Evolutionary conservation across 2,329 filamentous ascomycete species (phyloP).

Genomic region (Colletotrichum sp.): DNA sequence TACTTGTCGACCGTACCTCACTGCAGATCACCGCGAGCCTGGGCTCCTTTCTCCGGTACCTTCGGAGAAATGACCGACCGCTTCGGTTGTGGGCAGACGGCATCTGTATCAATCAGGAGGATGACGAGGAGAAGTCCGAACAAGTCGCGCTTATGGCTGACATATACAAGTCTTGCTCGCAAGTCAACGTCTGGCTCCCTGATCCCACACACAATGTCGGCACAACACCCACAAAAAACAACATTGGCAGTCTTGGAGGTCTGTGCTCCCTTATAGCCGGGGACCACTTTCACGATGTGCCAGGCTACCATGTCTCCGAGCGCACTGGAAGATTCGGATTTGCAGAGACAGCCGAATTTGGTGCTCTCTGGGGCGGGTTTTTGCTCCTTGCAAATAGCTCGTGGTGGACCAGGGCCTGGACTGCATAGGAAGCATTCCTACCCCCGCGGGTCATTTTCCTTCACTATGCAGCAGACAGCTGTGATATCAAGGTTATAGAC

Average conservation of each 20-base stretch:
- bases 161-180: neutral
- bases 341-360: neutral
- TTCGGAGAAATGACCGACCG: neutral
- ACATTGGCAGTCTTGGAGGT: neutral
- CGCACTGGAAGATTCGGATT: neutral
- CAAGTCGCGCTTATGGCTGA: neutral
- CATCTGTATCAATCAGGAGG: neutral
- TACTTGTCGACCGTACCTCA: neutral
- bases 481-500: too few species aligned
- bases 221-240: neutral
- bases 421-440: neutral
- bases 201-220: neutral
- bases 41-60: neutral
- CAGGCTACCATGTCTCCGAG: neutral
- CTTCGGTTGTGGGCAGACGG: neutral
- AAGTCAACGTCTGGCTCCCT: neutral
- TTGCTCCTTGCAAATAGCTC: neutral
- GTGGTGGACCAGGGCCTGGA: neutral
- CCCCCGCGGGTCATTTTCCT: neutral
- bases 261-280: neutral
- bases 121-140: neutral
- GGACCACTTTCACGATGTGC: neutral
- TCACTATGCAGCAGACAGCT: too few species aligned
- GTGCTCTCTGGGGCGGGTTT: neutral
- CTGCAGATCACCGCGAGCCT: neutral